Percentiles rank a stretch among this genome's conserved stretches.
Evolutionary conservation across 1,284 basidiomycete genomes (phyloP).

Genomic region (Apiotrichum veenhuisii): DNA sequence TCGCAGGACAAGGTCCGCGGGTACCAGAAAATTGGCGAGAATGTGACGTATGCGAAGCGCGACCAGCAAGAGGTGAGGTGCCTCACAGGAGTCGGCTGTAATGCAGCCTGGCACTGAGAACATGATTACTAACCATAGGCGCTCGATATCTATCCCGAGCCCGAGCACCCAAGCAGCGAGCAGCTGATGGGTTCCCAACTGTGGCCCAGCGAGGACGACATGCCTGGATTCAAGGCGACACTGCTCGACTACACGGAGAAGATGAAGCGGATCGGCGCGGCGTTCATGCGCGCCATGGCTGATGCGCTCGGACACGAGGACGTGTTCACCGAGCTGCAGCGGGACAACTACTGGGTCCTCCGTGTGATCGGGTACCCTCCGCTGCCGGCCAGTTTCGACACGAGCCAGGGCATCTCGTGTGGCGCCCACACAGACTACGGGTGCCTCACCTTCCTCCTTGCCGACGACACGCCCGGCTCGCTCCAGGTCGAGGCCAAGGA

Average conservation of each 20-base stretch:
- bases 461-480: not conserved
- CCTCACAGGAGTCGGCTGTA: no score
- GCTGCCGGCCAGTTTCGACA: not conserved
- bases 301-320: slow-evolving; percentile 1
- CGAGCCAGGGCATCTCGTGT: slow-evolving; percentile 15
- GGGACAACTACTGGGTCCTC: slow-evolving; percentile 8
- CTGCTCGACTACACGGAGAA: slow-evolving; percentile 28
- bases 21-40: not conserved
- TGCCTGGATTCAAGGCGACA: slow-evolving; percentile 18
- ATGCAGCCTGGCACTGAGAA: no score
- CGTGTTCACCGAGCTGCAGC: not conserved
- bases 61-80: not conserved
- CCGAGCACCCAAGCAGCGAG: slow-evolving; percentile 14
- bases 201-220: slow-evolving; percentile 20
- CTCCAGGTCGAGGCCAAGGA: slow-evolving; percentile 13
- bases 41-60: not conserved
- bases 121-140: not conserved
- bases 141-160: not conserved
- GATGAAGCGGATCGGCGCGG: slow-evolving; percentile 14
- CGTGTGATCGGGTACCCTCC: slow-evolving; percentile 1
- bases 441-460: not conserved
- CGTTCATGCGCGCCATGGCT: not conserved
- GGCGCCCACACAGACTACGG: slow-evolving; percentile 4
- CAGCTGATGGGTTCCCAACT: slow-evolving; percentile 25
- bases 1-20: slow-evolving; percentile 6